Conservation (phyloP, 441 rosid species). For the Syzygium syzygioides region DNA sequence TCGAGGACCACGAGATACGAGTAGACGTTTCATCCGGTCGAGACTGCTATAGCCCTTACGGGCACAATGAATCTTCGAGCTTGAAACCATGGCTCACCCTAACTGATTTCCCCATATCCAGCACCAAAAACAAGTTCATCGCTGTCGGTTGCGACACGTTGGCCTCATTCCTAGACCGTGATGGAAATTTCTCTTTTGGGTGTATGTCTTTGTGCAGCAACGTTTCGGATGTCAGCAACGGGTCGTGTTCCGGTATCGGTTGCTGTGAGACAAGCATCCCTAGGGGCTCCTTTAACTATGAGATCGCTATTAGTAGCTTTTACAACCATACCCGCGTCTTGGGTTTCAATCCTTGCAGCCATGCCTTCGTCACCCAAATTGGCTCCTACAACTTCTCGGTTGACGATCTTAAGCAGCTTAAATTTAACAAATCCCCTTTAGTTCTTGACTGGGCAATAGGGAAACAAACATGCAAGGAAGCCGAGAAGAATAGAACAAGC, state of each 20-base stretch:
- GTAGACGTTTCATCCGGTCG: not conserved
- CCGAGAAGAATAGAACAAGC: not conserved
- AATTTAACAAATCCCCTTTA: not conserved
- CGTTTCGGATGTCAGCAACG: not conserved
- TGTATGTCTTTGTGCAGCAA: not conserved
- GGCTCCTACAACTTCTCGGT: not conserved
- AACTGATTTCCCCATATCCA: slow-evolving; percentile 17
- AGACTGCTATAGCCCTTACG: no score
- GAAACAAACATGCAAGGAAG: slow-evolving; percentile 2
- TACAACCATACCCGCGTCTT: not conserved
- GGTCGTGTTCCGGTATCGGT: slow-evolving; percentile 27
- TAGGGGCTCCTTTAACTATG: not conserved
- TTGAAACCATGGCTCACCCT: no score
- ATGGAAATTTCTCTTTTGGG: no score
- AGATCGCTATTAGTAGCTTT: not conserved
- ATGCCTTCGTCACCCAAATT: slow-evolving; percentile 27
- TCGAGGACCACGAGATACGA: not conserved
- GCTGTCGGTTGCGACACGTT: slow-evolving; percentile 37
- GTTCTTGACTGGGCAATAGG: slow-evolving; percentile 30
- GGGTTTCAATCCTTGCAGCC: slow-evolving; percentile 26
- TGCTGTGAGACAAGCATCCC: slow-evolving; percentile 34
- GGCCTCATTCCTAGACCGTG: no score
- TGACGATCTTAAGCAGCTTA: not conserved
- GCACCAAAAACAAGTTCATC: slow-evolving; percentile 25
- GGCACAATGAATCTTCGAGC: no score